A percentile compares a stretch with the other conserved stretches of the same genome.
These are phyloP conservation scores for Erodium texanum DNA, from an alignment of 441 rosid species.

Conservation along the genomic window DNA sequence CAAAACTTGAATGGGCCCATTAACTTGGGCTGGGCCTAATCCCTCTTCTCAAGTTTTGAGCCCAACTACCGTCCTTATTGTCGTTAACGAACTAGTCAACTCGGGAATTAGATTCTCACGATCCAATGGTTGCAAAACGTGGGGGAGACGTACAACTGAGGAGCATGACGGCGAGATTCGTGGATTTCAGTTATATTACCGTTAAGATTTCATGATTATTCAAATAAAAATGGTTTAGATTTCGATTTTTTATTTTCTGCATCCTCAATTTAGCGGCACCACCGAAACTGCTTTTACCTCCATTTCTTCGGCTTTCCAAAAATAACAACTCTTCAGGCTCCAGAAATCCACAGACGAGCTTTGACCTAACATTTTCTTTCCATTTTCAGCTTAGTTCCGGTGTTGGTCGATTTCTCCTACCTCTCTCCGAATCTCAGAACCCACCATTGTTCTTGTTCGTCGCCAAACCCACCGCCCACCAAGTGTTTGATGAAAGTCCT, in stretches of 20 bases:
- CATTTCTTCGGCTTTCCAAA: background rate
- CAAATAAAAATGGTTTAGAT: background rate
- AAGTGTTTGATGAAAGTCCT: constrained; percentile 3
- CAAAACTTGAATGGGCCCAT: no score
- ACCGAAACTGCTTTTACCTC: background rate
- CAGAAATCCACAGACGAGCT: background rate
- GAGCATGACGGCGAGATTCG: background rate
- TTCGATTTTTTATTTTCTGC: background rate
- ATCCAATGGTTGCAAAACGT: background rate
- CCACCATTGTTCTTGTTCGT: background rate
- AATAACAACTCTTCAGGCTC: background rate
- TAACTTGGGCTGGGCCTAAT: no score
- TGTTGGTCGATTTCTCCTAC: background rate
- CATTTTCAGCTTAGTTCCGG: background rate
- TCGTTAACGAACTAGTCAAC: background rate
- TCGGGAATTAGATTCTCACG: background rate
- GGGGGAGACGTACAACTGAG: no score
- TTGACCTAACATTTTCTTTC: background rate
- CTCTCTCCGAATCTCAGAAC: background rate
- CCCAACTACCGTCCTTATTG: no score
- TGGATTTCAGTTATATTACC: constrained; percentile 1
- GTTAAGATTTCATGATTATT: background rate
- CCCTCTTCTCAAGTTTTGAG: no score
- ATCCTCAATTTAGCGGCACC: constrained; percentile 1
- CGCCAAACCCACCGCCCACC: background rate